Base-by-base conservation (phyloP, 2,329 filamentous ascomycete genomes). In the Myriosclerotinia scirpicola region DNA sequence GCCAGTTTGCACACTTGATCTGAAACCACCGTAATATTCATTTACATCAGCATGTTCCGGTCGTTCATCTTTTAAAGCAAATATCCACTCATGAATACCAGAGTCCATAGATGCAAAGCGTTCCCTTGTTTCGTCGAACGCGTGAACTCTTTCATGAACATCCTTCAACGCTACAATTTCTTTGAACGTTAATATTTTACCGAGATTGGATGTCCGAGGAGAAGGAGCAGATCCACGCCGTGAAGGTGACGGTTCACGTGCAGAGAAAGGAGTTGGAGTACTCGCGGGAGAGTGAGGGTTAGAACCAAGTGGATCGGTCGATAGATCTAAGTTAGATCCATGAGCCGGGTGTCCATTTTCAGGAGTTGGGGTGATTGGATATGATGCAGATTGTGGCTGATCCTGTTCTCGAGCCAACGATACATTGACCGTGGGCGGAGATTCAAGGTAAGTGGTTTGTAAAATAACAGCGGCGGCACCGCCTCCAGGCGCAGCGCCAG, bases 121-220 rank as follows among this genome's bases (percentile, higher is more conserved):
- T 20, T 85, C 80, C 54, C 92, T 85, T 0, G 90, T 90, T 67
- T 89, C 85, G 67, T 91, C 85, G 76, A 91, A 96, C 17, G 87
- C 88, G 54, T 83, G 81, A 68, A 95, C 90, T 26, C 93, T 87
- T 71, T 95, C 88, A 17, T 82, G 77, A 0, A 87, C 78, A 2
- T 85, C 86, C 20, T 85, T 82, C 60, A 95, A 82, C 11, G 85
- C 86, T 73, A 92, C 82, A 68, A 97, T 96, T 67, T 96, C 90
- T 61, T 88, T 86, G 78, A 96, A 93, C 14, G 67, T 63, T 5
- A 74, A 48, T 20, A 75, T 65, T 38, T 67, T 72, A 14, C 50
- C 44, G 20, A 48, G 46, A 15, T 66, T 52, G 5, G 66, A 54
- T n/a, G 52, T 40, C 55, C 64, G 68, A 4, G 38, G 56, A 17